A percentile compares a stretch with the other conserved stretches of the same genome.
phyloP scores from a whole-genome alignment of 1,139 yeast genomes.

The Lodderomyces metapsilosis region DNA sequence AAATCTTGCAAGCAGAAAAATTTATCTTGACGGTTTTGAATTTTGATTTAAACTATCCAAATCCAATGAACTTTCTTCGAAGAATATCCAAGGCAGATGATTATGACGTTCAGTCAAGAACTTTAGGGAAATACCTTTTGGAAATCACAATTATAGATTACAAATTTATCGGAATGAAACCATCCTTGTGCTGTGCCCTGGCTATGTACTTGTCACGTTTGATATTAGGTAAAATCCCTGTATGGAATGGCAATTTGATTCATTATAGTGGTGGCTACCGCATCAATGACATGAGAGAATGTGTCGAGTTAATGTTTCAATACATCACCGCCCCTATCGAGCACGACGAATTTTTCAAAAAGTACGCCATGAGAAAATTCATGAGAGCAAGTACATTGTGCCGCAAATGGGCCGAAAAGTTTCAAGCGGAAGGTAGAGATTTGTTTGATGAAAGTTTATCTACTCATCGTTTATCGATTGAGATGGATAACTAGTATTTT shows the following conservation, averaged over 20 bases:
- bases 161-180: constrained; percentile 72
- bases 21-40: constrained; percentile 72
- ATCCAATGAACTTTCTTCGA: constrained; percentile 91
- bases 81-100: constrained; percentile 94
- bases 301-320: constrained; percentile 71
- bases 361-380: constrained; percentile 86
- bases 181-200: constrained; percentile 86
- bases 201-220: constrained; percentile 87
- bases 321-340: constrained; percentile 81
- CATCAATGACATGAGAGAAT: constrained; percentile 66
- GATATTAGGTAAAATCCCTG: constrained; percentile 67
- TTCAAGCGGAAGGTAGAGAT: constrained; percentile 36
- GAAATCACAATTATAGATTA: constrained; percentile 83
- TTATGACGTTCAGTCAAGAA: constrained; percentile 88
- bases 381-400: constrained; percentile 89
- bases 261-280: constrained; percentile 94
- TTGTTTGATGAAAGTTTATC: constrained; percentile 22
- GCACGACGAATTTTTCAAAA: constrained; percentile 91
- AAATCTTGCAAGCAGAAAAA: constrained; percentile 84
- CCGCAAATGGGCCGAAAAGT: constrained; percentile 85
- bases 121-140: constrained; percentile 83
- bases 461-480: constrained; percentile 16
- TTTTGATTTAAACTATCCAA: constrained; percentile 84
- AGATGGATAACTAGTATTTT: constrained; percentile 3
- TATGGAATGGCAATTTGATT: constrained; percentile 80